Evolutionary conservation across 495 filamentous ascomycete species (phyloP), one percentile per base, ranked within the genome.

Genomic region (Tuber magnatum): DNA sequence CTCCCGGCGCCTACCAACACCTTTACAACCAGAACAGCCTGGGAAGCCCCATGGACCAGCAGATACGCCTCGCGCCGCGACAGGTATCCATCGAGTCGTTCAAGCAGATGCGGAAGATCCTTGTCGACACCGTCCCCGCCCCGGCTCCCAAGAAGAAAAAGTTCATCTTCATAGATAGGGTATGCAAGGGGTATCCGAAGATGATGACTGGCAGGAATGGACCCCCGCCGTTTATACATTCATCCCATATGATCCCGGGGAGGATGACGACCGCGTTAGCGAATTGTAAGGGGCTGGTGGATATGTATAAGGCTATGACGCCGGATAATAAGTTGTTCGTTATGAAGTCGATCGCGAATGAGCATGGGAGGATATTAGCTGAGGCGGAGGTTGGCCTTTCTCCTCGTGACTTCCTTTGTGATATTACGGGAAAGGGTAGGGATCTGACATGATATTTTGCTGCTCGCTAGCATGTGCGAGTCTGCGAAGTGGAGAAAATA

Each of bases 231-330:
- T 81, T 81, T 46, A 70, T 81, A 24, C 80, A 81, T 43, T 71
- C 32, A 1, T 74, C 71, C 6, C 80, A 76, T 48, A 56, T 81
- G n/a, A 18, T 74, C 12, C 79, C 74, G 32, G 79, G 79, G 28
- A 74, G 65, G 70, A 77, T 70, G 69, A 38, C 80, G 10, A 76
- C 78, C 28, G 75, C 80, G 16, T 70, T 81, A 28, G 80, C 80
- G 32, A 81, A 81, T 44, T 77, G 79, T 44, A 81, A 71, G 70
- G 80, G 79, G 18, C 61, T 81, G 10, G 80, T 81, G 20, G 73
- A 81, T n/a, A 81, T 81, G 80, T 81, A 77, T 46, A 78, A 74
- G 69, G 73, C 79, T n/a, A 81, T 81, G 76, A 75, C 79, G 12
- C 35, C 79, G 12, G 80, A 81, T 41, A 81, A 81, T 51, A 71